Evolutionary conservation across 176 grass and related monocot genomes (phyloP).

Genomic region (Tillandsia fasciculata): DNA sequence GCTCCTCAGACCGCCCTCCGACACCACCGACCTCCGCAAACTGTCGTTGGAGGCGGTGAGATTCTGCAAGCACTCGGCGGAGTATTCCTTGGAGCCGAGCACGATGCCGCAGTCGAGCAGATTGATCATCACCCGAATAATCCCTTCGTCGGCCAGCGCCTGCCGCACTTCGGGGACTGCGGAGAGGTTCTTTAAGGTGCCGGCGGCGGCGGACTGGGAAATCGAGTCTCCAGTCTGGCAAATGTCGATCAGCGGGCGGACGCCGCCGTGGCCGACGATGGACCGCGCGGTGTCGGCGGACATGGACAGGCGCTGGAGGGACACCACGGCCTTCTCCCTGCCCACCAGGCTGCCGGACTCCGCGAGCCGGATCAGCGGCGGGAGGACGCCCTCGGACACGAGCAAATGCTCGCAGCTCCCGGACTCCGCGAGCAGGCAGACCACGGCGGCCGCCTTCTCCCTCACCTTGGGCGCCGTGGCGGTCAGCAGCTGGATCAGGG

Average conservation of each 20-base stretch:
- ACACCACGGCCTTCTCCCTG: constrained; percentile 85
- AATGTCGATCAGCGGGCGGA: constrained; percentile 72
- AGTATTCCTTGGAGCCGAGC: constrained; percentile 85
- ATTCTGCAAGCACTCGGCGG: constrained; percentile 82
- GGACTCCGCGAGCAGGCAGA: constrained; percentile 68
- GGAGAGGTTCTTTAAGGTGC: constrained; percentile 77
- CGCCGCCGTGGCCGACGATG: constrained; percentile 65
- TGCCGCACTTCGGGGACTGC: constrained; percentile 70
- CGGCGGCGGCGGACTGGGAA: constrained; percentile 56
- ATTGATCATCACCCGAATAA: constrained; percentile 77
- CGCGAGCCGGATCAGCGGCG: constrained; percentile 52
- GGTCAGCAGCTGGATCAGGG: constrained; percentile 73
- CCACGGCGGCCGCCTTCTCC: constrained; percentile 64
- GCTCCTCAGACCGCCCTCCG: constrained; percentile 74
- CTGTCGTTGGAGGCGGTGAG: constrained; percentile 64
- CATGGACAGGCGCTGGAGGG: constrained; percentile 76
- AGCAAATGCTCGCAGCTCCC: constrained; percentile 65
- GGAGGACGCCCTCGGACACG: constrained; percentile 67
- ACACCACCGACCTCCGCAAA: constrained; percentile 55
- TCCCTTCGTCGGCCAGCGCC: constrained; percentile 67
- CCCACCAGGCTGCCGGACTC: constrained; percentile 82
- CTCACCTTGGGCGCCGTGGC: constrained; percentile 64
- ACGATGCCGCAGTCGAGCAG: constrained; percentile 58
- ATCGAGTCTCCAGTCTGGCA: constrained; percentile 82
- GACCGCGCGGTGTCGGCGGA: constrained; percentile 56